Conservation (phyloP, 371 early-diverging fungal genomes). For the Mortierella sp. region DNA sequence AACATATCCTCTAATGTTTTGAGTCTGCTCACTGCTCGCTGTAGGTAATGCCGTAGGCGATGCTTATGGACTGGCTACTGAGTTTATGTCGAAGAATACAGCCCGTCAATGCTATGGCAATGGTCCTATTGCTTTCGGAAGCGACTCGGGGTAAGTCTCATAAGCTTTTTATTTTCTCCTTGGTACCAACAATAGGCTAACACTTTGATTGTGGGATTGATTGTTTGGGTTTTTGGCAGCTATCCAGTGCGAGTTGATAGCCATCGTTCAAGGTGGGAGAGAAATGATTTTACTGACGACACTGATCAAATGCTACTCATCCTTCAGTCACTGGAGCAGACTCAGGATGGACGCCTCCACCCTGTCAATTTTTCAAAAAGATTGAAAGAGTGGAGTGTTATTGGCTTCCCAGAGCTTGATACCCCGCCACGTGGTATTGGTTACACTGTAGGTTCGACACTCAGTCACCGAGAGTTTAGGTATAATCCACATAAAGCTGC, state of each 20-base stretch:
- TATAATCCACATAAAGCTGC: constrained; percentile 59
- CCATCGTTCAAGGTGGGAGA: constrained; percentile 57
- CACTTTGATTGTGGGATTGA: background rate
- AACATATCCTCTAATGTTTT: background rate
- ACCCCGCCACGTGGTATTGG: constrained; percentile 70
- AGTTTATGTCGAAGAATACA: constrained; percentile 68
- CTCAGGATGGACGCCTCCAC: constrained; percentile 66
- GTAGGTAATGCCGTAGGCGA: constrained; percentile 77
- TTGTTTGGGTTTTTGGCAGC: constrained; percentile 8
- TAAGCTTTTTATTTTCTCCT: background rate
- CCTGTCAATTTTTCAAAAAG: constrained; percentile 63
- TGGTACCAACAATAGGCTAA: background rate
- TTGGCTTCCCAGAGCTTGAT: constrained; percentile 65
- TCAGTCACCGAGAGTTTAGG: constrained; percentile 60
- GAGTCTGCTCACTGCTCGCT: background rate
- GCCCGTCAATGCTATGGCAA: constrained; percentile 64
- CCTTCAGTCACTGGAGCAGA: constrained; percentile 63
- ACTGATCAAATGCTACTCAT: constrained; percentile 75
- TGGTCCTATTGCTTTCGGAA: constrained; percentile 72
- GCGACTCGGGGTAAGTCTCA: constrained; percentile 57
- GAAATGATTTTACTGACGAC: constrained; percentile 77
- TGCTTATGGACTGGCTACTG: constrained; percentile 77
- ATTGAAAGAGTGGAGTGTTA: constrained; percentile 62
- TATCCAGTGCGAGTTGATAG: constrained; percentile 55
- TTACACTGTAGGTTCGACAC: constrained; percentile 63